These are phyloP conservation scores for Phytophthora pluvialis DNA, from an alignment of 352 stramenopile genomes.

Conservation along the genomic window DNA sequence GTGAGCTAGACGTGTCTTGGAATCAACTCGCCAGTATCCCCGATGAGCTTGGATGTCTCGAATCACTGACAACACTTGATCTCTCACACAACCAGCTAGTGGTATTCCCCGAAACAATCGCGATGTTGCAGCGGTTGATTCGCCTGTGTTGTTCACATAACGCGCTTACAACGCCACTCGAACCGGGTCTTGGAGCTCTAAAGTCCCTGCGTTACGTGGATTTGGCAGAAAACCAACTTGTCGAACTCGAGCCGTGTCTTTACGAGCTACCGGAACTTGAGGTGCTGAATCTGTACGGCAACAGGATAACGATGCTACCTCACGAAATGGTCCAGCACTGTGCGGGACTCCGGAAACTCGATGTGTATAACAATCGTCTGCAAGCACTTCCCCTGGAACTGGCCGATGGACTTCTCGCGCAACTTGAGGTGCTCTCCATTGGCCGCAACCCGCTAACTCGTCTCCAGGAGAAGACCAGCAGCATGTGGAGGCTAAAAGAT, in stretches of 20 bases:
- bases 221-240: slow-evolving; percentile 59
- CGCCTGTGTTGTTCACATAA: slow-evolving; percentile 65
- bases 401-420: slow-evolving; percentile 45
- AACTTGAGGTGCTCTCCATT: slow-evolving; percentile 64
- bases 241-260: slow-evolving; percentile 53
- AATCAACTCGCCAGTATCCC: slow-evolving; percentile 64
- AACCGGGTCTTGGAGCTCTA: slow-evolving; percentile 36
- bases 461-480: slow-evolving; percentile 73
- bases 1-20: slow-evolving; percentile 61
- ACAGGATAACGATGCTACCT: slow-evolving; percentile 56
- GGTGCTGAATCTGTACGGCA: slow-evolving; percentile 60
- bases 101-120: slow-evolving; percentile 52
- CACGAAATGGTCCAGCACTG: slow-evolving; percentile 45
- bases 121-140: slow-evolving; percentile 50
- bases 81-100: slow-evolving; percentile 63
- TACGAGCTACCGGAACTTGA: slow-evolving; percentile 54
- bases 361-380: slow-evolving; percentile 70
- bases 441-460: slow-evolving; percentile 59
- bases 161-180: slow-evolving; percentile 43
- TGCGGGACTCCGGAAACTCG: slow-evolving; percentile 51
- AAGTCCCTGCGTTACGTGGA: slow-evolving; percentile 60
- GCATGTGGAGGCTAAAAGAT: slow-evolving; percentile 60
- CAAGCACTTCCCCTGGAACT: slow-evolving; percentile 62
- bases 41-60: slow-evolving; percentile 65
- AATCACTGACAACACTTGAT: slow-evolving; percentile 44